Evolutionary conservation across 1,139 yeast genomes (phyloP).

Genomic region (Kazachstania sp.): DNA sequence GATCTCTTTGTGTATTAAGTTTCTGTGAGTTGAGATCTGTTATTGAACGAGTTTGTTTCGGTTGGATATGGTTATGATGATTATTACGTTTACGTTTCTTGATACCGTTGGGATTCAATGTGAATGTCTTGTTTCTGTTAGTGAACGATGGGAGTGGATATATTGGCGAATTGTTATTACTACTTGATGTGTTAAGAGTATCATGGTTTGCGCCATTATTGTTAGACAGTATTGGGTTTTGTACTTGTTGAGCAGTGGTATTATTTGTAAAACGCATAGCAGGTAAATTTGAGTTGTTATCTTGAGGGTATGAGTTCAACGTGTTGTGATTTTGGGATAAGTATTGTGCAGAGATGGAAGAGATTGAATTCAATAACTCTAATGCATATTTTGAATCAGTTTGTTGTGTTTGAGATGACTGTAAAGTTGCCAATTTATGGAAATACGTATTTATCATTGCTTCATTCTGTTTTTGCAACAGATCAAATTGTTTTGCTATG

Average conservation of each 20-base stretch:
- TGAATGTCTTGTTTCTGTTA: constrained; percentile 6
- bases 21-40: background rate
- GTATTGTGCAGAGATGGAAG: constrained; percentile 23
- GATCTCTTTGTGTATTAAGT: background rate
- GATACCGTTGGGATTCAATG: constrained; percentile 28
- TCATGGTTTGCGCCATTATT: constrained; percentile 1
- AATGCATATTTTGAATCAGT: constrained; percentile 16
- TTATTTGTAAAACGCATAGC: background rate
- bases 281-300: background rate
- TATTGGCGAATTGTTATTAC: background rate
- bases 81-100: constrained; percentile 22
- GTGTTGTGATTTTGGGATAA: constrained; percentile 8
- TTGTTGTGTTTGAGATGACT: constrained; percentile 3
- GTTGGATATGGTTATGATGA: background rate
- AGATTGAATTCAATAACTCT: constrained; percentile 25
- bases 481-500: constrained; percentile 1
- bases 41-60: background rate
- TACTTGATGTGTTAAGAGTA: background rate
- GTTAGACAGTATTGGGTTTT: background rate
- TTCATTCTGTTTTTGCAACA: constrained; percentile 3
- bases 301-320: background rate
- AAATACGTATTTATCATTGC: background rate
- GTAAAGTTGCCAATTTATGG: constrained; percentile 2
- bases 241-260: too few relatives aligned
- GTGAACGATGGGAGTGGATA: constrained; percentile 5